Percentiles rank a stretch among this genome's conserved stretches.
Conservation (phyloP, 78 protist species). For the Speleostelium caveatum region DNA sequence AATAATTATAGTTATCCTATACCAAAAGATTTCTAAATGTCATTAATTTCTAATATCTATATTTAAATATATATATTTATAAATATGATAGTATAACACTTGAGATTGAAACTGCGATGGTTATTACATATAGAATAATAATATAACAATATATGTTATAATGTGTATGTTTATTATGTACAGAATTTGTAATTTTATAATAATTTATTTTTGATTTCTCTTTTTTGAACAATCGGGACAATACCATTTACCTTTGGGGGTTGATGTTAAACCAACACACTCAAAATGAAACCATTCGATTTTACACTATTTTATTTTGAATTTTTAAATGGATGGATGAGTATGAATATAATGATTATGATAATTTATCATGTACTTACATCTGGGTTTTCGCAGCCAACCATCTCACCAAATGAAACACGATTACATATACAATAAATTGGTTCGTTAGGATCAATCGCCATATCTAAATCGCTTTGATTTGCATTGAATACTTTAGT, state of each 20-base stretch:
- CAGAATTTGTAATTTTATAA: too few relatives aligned
- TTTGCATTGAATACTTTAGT: slow-evolving; percentile 32
- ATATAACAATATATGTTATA: too few relatives aligned
- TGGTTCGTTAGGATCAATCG: slow-evolving; percentile 94
- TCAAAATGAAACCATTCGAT: slow-evolving; percentile 93
- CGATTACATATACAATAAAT: slow-evolving; percentile 88
- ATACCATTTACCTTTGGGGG: slow-evolving; percentile 91
- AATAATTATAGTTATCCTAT: neutral
- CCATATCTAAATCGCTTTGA: slow-evolving; percentile 85
- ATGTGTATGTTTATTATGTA: too few relatives aligned
- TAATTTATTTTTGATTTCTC: neutral
- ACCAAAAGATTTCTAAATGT: neutral
- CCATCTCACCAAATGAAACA: slow-evolving; percentile 94
- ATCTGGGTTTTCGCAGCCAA: slow-evolving; percentile 90
- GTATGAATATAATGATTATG: neutral
- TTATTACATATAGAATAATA: too few relatives aligned
- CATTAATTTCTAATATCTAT: too few relatives aligned
- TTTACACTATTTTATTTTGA: slow-evolving; percentile 49
- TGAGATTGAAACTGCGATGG: too few relatives aligned
- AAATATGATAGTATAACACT: too few relatives aligned
- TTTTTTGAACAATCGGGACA: slow-evolving; percentile 76
- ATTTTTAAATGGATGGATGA: neutral
- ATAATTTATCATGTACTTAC: slow-evolving; percentile 12
- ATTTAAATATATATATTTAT: too few relatives aligned
- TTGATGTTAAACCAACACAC: slow-evolving; percentile 84